Percentiles rank a stretch among this genome's conserved stretches.
Conservation (phyloP, 495 filamentous ascomycete species). For the Xylaria longipes region DNA sequence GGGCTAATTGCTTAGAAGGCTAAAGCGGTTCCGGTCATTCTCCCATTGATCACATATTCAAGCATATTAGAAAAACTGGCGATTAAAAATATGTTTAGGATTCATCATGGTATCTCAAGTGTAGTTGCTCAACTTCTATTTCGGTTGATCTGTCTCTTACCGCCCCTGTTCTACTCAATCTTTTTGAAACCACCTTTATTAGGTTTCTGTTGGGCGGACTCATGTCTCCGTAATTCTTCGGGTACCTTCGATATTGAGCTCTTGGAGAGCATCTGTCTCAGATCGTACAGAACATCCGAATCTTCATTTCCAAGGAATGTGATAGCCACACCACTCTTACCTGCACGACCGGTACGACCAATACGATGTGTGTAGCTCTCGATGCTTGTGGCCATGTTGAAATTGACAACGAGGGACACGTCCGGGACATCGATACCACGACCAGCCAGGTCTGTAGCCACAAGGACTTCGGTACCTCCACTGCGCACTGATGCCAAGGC, state of each 20-base stretch:
- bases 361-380: conserved; percentile 98
- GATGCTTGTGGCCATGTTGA: conserved; percentile 96
- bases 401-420: conserved; percentile 94
- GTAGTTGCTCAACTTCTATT: conserved; percentile 4
- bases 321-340: conserved; percentile 96
- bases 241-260: conserved; percentile 88
- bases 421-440: conserved; percentile 98
- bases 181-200: conserved; percentile 43
- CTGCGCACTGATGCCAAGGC: conserved; percentile 85
- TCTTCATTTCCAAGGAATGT: conserved; percentile 97
- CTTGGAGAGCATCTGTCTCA: conserved; percentile 96
- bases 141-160: neutral
- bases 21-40: neutral
- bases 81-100: neutral
- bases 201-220: conserved; percentile 85
- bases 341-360: conserved; percentile 95
- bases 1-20: neutral
- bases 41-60: neutral
- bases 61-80: neutral
- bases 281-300: conserved; percentile 90
- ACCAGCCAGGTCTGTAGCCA: conserved; percentile 95
- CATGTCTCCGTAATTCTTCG: conserved; percentile 91
- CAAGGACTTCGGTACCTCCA: conserved; percentile 84
- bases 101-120: conserved; percentile 19
- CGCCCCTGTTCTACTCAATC: conserved; percentile 27